Evolutionary conservation across 768 basidiomycete genomes (phyloP), one percentile per base, ranked within the genome.

Genomic region (Pulveroboletus sp.): DNA sequence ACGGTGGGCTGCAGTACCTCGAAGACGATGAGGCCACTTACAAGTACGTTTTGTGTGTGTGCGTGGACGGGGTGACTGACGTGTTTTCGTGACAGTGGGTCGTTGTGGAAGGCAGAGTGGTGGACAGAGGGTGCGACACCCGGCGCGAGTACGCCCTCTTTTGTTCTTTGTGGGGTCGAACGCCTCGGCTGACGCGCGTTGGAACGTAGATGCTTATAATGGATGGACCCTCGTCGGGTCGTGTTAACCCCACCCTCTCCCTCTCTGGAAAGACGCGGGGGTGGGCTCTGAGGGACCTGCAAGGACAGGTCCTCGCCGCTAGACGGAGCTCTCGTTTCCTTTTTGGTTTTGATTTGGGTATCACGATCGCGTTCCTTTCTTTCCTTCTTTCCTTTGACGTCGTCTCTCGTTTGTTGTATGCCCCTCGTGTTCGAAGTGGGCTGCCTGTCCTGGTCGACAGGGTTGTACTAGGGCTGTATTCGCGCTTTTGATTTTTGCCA

Each of bases 21-120:
- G 74, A 64, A 12, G 77, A 77, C 12, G 47, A 66, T 14, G 48
- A 70, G 37, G 78, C 67, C 16, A 66, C 63, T 16, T 78, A 73
- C 58, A 53, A 63, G 76, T 77, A 42, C 46, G 74, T 56, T 7
- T 16, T 17, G 24, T 23, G 5, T 1, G 4, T 33, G 19, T 27
- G 16, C 11, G 20, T 16, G 5, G 14, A 14, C 19, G 5, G 8
- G 35, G 13, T 20, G 10, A 45, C 27, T 23, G 9, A 10, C 6
- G 14, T 20, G 14, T 20, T 10, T 7, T 1, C n/a, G n/a, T n/a
- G n/a, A 9, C 29, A 49, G 47, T 2, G 35, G 35, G 2, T 29
- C 49, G 11, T 35, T 60, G 6, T 61, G 45, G 48, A 39, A 29
- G 14, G 59, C 58, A 9, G 17, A 43, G 17, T 60, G 58, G 58